phyloP scores from a whole-genome alignment of 1,284 basidiomycete species.

The Rhodofomes roseus region DNA sequence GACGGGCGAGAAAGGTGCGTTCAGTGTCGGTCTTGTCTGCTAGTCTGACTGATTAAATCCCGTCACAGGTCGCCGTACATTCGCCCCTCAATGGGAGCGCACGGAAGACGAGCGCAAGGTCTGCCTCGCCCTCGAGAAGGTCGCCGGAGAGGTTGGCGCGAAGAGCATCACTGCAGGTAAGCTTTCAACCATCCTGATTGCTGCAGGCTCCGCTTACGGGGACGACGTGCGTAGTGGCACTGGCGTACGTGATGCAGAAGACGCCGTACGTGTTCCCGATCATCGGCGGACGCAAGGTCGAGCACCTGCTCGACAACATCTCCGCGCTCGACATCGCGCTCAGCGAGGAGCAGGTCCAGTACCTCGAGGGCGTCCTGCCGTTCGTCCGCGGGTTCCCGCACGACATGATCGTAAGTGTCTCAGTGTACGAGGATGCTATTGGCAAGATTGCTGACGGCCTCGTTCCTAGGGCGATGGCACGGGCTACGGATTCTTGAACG shows the following conservation, averaged over 20 bases:
- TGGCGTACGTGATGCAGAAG: slow-evolving; percentile 49
- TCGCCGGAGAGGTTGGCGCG: slow-evolving; percentile 40
- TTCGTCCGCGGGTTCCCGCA: slow-evolving; percentile 45
- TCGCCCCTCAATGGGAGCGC: slow-evolving; percentile 35
- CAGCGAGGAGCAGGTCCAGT: slow-evolving; percentile 38
- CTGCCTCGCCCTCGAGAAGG: slow-evolving; percentile 41
- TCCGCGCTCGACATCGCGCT: slow-evolving; percentile 43
- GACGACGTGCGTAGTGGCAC: slow-evolving; percentile 31
- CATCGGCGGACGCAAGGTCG: slow-evolving; percentile 47
- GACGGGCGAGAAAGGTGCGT: slow-evolving; percentile 38
- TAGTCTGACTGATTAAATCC: slow-evolving; percentile 15
- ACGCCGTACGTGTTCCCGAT: slow-evolving; percentile 16
- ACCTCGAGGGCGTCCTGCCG: slow-evolving; percentile 36
- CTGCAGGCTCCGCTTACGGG: neutral
- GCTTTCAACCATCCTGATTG: slow-evolving; percentile 13
- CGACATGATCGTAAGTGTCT: slow-evolving; percentile 33
- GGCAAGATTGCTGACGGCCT: neutral
- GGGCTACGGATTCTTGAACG: slow-evolving; percentile 3
- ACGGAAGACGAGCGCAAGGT: slow-evolving; percentile 37
- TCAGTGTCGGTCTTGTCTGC: too few relatives aligned
- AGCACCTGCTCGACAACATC: slow-evolving; percentile 45
- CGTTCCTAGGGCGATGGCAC: slow-evolving; percentile 13
- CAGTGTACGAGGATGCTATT: neutral
- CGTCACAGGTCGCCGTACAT: slow-evolving; percentile 23
- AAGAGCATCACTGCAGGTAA: slow-evolving; percentile 23